Base-by-base conservation (phyloP, 2,329 filamentous ascomycete genomes). In the Stemphylium vesicarium region DNA sequence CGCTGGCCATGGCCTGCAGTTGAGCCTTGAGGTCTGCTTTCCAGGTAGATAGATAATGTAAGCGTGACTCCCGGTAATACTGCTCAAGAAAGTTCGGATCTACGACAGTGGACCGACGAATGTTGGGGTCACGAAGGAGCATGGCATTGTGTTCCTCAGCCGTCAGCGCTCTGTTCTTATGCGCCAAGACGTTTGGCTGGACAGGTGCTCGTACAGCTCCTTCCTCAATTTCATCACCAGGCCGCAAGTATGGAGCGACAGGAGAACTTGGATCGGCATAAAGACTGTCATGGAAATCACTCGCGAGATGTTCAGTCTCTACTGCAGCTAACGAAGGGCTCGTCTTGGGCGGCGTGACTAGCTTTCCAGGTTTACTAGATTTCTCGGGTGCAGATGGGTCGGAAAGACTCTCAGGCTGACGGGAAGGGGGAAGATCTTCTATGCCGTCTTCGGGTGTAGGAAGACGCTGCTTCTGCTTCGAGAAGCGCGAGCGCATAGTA, bases 11-110 rank as follows among this genome's bases (percentile, higher is more conserved):
- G 7, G 84, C 86, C 75, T 97, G 94, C 70, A 99, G 87, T 65
- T 90, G 88, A 0, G 92, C 88, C 75, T 98, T 99, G 4, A 99
- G 79, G 56, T 96, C 91, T 1, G 94, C 90, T 79, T 98, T 99
- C 96, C 95, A 98, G 1, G 91, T 92, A 0, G 94, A 97, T 0
- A 99, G 80, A 71, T 99, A 95, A 75, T 99, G 96, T 16, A 99
- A 81, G 20, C 95, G 88, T 57, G 94, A 98, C 76, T 98, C 93
- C 4, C 92, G 90, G 71, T 98, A 99, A 70, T 91, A 99, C 58
- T 98, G 93, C 60, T 94, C 90, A 1, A 99, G 81, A 57, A 99
- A 99, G 32, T 95, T 88, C 0, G 96, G 95, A 63, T 99, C 96
- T 8, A 92, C 90, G 1, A 92, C 92, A 1, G 93, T 96, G 0